Base-by-base conservation (phyloP, 148 eudicot species). In the Suaeda aralocaspica region DNA sequence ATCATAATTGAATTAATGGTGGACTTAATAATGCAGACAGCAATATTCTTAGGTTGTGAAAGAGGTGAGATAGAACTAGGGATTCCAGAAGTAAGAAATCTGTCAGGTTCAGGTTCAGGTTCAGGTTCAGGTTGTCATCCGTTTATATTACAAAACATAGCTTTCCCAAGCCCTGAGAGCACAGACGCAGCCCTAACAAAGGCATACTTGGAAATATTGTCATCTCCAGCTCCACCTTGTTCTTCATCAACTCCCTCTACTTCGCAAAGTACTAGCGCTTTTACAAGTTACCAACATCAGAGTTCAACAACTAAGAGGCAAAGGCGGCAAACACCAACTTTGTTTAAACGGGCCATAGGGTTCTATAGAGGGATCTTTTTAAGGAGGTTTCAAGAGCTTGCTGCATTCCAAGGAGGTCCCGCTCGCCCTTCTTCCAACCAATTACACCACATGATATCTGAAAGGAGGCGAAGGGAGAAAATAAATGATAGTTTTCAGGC, bases 11-110 rank as follows among this genome's bases (percentile, higher is more conserved):
- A n/a, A n/a, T n/a, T n/a, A n/a, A n/a, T n/a, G n/a, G n/a, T n/a
- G n/a, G n/a, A 24, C 50, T 9, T 15, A 24, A 62, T 31, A 22
- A 21, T 70, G 22, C 79, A 94, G 99, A 79, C 76, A 31, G 91
- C 83, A 0, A 74, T 87, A 41, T 85, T 91, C 57, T 82, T 91
- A 88, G 96, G 93, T 11, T 86, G 93, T 81, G 72, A 62, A 39
- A 63, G 64, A 19, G 99, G 99, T 67, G 99, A 91, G 76, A 84
- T 94, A 46, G 99, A 94, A 70, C 78, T 94, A 0, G 99, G 99
- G 53, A 69, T 91, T 73, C 74, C 96, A 25, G n/a, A n/a, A n/a
- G n/a, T n/a, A n/a, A n/a, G n/a, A n/a, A n/a, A n/a, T n/a, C n/a
- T n/a, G n/a, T n/a, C n/a, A n/a, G n/a, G n/a, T n/a, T n/a, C n/a